These are phyloP conservation scores for Sutorius eximius DNA, from an alignment of 1,284 basidiomycete species.

Conservation along the genomic window DNA sequence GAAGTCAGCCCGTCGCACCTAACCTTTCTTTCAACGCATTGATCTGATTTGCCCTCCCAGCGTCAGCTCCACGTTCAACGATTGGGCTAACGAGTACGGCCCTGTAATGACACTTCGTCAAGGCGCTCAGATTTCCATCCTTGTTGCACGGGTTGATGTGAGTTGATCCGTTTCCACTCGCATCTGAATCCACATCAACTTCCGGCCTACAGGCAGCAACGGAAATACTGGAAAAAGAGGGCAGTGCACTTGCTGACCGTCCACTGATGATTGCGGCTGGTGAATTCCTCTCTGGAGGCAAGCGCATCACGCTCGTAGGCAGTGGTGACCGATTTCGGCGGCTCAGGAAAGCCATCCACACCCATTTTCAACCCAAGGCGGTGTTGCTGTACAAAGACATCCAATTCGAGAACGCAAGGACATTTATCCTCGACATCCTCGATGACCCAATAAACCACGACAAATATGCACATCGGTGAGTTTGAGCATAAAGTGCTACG, in stretches of 20 bases:
- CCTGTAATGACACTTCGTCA: slow-evolving; percentile 34
- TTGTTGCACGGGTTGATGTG: slow-evolving; percentile 36
- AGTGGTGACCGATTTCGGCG: slow-evolving; percentile 33
- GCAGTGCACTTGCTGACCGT: slow-evolving; percentile 34
- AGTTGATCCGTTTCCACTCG: background rate
- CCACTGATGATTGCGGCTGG: slow-evolving; percentile 33
- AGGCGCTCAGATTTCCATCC: slow-evolving; percentile 29
- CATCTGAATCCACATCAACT: background rate
- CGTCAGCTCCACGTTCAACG: slow-evolving; percentile 19
- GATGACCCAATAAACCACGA: slow-evolving; percentile 37
- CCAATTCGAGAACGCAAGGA: slow-evolving; percentile 38
- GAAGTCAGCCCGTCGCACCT: slow-evolving; percentile 15
- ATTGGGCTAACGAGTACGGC: slow-evolving; percentile 37
- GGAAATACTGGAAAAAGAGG: slow-evolving; percentile 42
- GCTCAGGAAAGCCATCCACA: slow-evolving; percentile 38
- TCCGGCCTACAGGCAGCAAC: slow-evolving; percentile 27
- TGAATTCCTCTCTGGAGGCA: slow-evolving; percentile 32
- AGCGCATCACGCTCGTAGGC: slow-evolving; percentile 26
- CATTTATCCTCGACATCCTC: slow-evolving; percentile 41
- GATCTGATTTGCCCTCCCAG: slow-evolving; percentile 4
- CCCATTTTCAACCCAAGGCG: slow-evolving; percentile 39
- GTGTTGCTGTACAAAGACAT: slow-evolving; percentile 36
- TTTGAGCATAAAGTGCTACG: background rate
- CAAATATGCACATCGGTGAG: slow-evolving; percentile 33
- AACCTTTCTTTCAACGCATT: background rate